Conservation (phyloP, 164 flowering plant species). For the Santalum album region DNA sequence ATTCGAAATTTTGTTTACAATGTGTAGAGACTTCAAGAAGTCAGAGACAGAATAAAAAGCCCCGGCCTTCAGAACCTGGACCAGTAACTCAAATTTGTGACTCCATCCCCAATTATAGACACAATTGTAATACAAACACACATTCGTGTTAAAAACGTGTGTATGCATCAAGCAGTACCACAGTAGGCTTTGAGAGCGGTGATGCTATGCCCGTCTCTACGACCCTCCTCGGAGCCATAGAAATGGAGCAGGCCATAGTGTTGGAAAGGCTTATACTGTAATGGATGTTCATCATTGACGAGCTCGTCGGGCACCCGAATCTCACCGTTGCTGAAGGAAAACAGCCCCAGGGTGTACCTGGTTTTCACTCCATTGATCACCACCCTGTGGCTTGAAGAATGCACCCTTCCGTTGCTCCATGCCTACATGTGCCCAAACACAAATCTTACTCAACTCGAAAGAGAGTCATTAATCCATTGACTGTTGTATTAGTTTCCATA, state of each 20-base stretch:
- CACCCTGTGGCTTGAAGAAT: conserved; percentile 27
- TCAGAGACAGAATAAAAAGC: too few species aligned
- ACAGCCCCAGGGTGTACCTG: conserved; percentile 25
- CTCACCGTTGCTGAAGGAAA: conserved; percentile 16
- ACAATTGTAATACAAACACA: too few species aligned
- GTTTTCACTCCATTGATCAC: conserved; percentile 16
- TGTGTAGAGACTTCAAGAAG: too few species aligned
- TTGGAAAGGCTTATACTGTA: conserved; percentile 24
- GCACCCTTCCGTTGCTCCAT: conserved; percentile 38
- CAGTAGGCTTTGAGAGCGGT: conserved; percentile 19
- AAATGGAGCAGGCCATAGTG: conserved; percentile 21
- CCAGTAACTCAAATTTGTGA: too few species aligned
- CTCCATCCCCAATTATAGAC: too few species aligned
- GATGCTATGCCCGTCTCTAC: conserved; percentile 2
- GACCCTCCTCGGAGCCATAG: conserved; percentile 10
- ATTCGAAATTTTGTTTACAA: too few species aligned
- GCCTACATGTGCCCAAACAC: conserved; percentile 21
- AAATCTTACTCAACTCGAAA: too few species aligned
- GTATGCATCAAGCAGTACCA: conserved; percentile 13
- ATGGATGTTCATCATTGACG: conserved; percentile 21
- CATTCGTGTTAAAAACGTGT: too few species aligned
- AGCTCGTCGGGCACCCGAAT: conserved; percentile 22
- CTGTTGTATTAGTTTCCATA: too few species aligned
- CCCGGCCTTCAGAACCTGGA: too few species aligned
- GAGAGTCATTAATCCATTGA: too few species aligned